Base-by-base conservation (phyloP, 2,329 filamentous ascomycete species). In the Aspergillus vadensis region DNA sequence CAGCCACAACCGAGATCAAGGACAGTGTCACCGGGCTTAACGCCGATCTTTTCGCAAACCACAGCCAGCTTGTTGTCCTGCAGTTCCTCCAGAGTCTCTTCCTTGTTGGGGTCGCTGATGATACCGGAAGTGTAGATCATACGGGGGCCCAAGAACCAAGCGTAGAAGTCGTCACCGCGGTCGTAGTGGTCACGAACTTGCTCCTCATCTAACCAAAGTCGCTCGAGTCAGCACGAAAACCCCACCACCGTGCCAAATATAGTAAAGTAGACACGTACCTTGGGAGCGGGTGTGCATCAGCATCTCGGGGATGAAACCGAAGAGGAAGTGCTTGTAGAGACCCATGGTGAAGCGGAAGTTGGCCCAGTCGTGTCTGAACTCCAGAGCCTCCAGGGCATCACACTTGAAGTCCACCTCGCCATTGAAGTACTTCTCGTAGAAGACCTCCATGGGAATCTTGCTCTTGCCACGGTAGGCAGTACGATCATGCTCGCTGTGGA, bases 41-140 rank as follows among this genome's bases (percentile, higher is more conserved):
- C 83, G 50, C 83, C 89, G 68, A 97, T 93, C 86, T 98, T 98
- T 80, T 98, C 92, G 79, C 94, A 98, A 54, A 99, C 94, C 69
- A 96, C 84, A 67, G 90, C 89, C 71, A 98, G 83, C 82, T 99
- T 98, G 86, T 98, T 98, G 79, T 98, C 94, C 82, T 98, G 95
- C 49, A 98, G 86, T 80, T 98, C 85, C 81, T 99, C 95, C 25
- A 99, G 89, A 36, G 88, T 86, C 81, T 98, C 95, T 80, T 98
- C 95, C 68, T 84, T 85, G 79, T 89, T 88, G 77, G 91, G 86
- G 77, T 98, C 92, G 63, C 90, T 90, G 75, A 99, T 96, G 72
- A 99, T 83, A 71, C 95, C 95, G 54, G 91, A 96, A 55, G 95
- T 99, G 83, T 98, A 98, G 80, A 98, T 92, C 95, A 98, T 99